Conservation (phyloP, 2,329 filamentous ascomycete genomes). For the Pseudocercospora pini-densiflorae region DNA sequence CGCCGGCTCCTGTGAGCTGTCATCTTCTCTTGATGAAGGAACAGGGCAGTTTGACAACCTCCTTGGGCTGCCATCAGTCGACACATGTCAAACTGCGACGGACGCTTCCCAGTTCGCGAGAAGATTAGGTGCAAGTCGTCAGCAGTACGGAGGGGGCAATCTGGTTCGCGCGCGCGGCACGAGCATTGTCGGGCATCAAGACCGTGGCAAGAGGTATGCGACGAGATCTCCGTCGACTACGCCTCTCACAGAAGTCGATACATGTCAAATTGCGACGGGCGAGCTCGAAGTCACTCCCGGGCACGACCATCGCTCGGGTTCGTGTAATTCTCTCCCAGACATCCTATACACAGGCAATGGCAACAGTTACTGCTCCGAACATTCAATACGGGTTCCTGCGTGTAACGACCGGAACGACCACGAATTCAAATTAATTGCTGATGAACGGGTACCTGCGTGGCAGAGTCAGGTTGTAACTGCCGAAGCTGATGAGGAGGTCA, state of each 20-base stretch:
- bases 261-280: neutral
- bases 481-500: neutral
- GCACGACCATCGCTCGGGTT: neutral
- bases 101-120: too few species aligned
- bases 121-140: too few species aligned
- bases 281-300: too few species aligned
- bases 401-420: neutral
- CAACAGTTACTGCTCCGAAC: neutral
- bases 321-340: neutral
- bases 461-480: neutral
- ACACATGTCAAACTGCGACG: neutral
- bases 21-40: neutral
- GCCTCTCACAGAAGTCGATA: neutral
- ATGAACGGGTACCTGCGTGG: neutral
- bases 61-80: too few species aligned
- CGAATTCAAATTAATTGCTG: neutral
- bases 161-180: too few species aligned
- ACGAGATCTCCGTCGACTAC: too few species aligned
- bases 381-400: neutral
- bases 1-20: neutral
- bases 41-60: too few species aligned
- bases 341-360: neutral
- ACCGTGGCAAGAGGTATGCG: too few species aligned
- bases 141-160: too few species aligned
- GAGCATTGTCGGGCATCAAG: too few species aligned